These are phyloP conservation scores for Trichoderma lentiforme DNA, from an alignment of 2,329 filamentous ascomycete species.

Conservation along the genomic window DNA sequence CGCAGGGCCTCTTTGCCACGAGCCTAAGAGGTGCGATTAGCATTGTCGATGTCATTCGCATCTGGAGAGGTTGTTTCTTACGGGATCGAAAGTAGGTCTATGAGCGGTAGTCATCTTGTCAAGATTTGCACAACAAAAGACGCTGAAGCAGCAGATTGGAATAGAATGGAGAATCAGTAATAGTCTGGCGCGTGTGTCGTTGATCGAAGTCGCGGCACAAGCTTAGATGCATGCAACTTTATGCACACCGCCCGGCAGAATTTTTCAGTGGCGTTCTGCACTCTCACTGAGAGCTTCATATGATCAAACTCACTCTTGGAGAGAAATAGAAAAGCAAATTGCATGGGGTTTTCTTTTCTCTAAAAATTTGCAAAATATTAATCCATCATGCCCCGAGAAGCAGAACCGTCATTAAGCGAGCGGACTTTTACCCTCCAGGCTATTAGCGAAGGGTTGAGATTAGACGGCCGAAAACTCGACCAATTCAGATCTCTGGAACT, in stretches of 20 bases:
- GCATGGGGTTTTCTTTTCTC: background rate
- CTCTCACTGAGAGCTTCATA: slow-evolving; percentile 22
- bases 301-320: background rate
- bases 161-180: background rate
- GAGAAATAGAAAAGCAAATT: background rate
- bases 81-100: slow-evolving; percentile 94
- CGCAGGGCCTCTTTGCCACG: slow-evolving; percentile 91
- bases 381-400: slow-evolving; percentile 80
- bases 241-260: slow-evolving; percentile 51
- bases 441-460: slow-evolving; percentile 72
- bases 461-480: slow-evolving; percentile 81
- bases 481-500: slow-evolving; percentile 75
- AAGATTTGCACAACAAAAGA: background rate
- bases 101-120: slow-evolving; percentile 61
- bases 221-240: slow-evolving; percentile 4
- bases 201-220: slow-evolving; percentile 6
- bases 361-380: slow-evolving; percentile 19
- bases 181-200: background rate
- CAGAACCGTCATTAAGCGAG: slow-evolving; percentile 85
- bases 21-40: slow-evolving; percentile 52
- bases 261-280: slow-evolving; percentile 25
- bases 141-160: background rate
- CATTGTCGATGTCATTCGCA: background rate
- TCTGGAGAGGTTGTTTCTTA: slow-evolving; percentile 39
- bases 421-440: slow-evolving; percentile 81